Evolutionary conservation across 352 stramenopile species (phyloP).

Genomic region (Phytophthora sojae): DNA sequence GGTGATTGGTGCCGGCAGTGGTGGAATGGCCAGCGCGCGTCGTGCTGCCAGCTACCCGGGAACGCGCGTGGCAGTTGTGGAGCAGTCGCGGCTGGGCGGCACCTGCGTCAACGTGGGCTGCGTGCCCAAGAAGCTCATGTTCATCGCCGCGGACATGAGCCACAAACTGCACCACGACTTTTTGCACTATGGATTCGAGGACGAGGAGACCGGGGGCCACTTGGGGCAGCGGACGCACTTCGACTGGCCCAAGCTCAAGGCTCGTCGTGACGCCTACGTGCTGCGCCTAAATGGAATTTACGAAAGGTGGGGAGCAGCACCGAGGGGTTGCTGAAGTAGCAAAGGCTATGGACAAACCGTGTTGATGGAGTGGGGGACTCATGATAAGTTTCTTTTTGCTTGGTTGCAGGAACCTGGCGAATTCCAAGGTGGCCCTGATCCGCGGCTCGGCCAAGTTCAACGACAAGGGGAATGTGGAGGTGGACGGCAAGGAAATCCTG

Average conservation of each 20-base stretch:
- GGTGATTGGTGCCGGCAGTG: constrained; percentile 92
- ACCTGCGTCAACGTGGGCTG: constrained; percentile 99
- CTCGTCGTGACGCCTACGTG: constrained; percentile 95
- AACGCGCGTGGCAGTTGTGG: constrained; percentile 97
- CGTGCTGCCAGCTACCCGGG: constrained; percentile 80
- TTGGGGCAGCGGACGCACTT: constrained; percentile 64
- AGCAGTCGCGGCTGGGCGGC: constrained; percentile 91
- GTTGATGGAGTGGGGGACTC: background rate
- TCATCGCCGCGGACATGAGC: constrained; percentile 69
- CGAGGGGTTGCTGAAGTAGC: background rate
- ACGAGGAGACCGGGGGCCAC: constrained; percentile 37
- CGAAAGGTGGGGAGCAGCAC: constrained; percentile 50
- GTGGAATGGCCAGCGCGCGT: constrained; percentile 93
- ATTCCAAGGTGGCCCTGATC: constrained; percentile 90
- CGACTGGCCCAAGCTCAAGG: constrained; percentile 94
- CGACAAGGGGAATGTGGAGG: constrained; percentile 75
- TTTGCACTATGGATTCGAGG: constrained; percentile 68
- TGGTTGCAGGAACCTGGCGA: constrained; percentile 84
- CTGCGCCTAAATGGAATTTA: constrained; percentile 97
- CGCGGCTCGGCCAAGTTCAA: constrained; percentile 92
- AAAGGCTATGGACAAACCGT: background rate
- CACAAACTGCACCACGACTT: constrained; percentile 66
- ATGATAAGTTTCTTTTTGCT: constrained; percentile 3
- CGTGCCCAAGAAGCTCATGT: constrained; percentile 99
- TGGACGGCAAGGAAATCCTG: constrained; percentile 66